Evolutionary conservation across 2,329 filamentous ascomycete species (phyloP), one percentile per base, ranked within the genome.

Genomic region (Cladophialophora chaetospira): DNA sequence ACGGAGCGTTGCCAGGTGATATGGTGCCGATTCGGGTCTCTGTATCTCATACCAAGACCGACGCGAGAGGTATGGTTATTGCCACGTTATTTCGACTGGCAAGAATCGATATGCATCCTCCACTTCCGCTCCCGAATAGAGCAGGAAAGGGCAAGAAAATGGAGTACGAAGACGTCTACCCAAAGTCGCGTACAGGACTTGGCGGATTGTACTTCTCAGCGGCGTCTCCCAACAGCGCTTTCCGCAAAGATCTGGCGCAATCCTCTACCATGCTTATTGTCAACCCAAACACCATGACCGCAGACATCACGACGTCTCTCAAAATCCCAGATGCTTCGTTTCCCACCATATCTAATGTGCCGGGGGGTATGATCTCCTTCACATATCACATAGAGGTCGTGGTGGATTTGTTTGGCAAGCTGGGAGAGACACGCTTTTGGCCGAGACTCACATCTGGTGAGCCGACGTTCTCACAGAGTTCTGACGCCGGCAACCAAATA

Each of bases 361-460:
- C 94, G 0, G 91, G 93, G 3, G 87, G 89, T 29, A 94, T 97
- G 86, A 94, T 99, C 63, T 91, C 87, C 66, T 97, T 99, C 77
- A 90, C 88, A 65, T 97, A 99, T 69, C 89, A 92, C 64, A 82
- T 97, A 17, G 94, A 99, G 72, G 89, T 97, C 2, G 87, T 97
- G 25, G 84, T 97, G 19, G 94, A 99, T 69, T 80, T 97, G 0
- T 92, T 94, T 44, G 93, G 93, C 33, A 94, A 91, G 69, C 76
- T 97, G 36, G 84, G 84, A n/a, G 85, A 91, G 48, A 87, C 91
- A 66, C 81, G 85, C 38, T 82, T 83, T 63, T 74, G 86, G 15
- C 82, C 81, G 8, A 80, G 77, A 38, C 75, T 82, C 65, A 83
- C 75, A 40, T 63, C 64, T 9, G 61, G 58, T 29, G 63, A 63